Evolutionary conservation across 306 rosid species (phyloP), one percentile per base, ranked within the genome.

Genomic region (Lagenaria siceraria): DNA sequence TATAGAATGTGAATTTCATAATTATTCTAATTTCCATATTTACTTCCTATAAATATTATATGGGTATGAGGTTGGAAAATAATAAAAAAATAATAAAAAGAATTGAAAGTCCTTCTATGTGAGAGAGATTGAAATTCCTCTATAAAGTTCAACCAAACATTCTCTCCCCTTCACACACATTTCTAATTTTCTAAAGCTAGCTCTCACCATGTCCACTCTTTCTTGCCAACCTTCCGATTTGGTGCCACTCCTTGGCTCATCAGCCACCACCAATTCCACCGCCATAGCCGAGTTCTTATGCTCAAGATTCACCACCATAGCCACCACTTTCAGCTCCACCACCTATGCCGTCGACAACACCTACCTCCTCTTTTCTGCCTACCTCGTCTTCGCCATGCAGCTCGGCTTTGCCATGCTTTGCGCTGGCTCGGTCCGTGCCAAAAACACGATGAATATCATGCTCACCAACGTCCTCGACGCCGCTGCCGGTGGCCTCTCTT

Each of bases 331-430:
- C 69, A 56, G 8, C 7, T 87, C 84, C 74, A 86, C 97, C 0
- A 80, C 85, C 65, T 81, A 86, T 19, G 96, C 97, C 25, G 40
- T 92, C 0, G 80, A 88, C 82, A 88, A 77, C 80, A 88, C 87
- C 2, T 88, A 77, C 76, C 89, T 88, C 18, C 84, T 92, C 48
- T 92, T 92, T 85, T 92, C 97, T 0, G 96, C 97, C 9, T 92
- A 92, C 60, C 87, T 92, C 1, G 97, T 92, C 53, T 92, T 92
- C 77, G 91, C 97, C 83, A 92, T 92, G 97, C 96, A 92, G 80
- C 96, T 92, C 0, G 97, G 97, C n/a, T 92, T 92, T 24, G 94
- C 97, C 80, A 90, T 92, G 97, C 91, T 92, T 22, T 92, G 96
- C 21, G 98, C 98, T 11, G 92, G 98, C 49, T 90, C 96, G 4